Evolutionary conservation across 2,329 filamentous ascomycete genomes (phyloP), one percentile per base, ranked within the genome.

Genomic region (Talaromyces albobiverticillius): DNA sequence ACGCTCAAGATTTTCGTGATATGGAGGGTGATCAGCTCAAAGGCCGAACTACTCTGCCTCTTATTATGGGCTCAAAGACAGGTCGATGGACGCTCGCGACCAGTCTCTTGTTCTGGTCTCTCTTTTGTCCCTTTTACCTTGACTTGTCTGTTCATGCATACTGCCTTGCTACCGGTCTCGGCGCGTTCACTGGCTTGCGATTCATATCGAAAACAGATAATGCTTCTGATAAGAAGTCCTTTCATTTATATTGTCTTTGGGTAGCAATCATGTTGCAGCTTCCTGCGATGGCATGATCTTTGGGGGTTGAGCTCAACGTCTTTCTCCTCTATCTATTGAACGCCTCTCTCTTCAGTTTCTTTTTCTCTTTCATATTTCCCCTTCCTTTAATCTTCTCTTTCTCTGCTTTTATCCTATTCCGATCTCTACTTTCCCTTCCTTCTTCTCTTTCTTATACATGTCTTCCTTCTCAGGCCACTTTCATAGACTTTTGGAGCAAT

Each of bases 1-100:
- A 55, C n/a, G 53, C 53, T n/a, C 53, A 55, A 23, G 53, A 55
- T 34, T 55, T 55, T 4, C 53, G 53, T 31, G 53, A 55, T 11
- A 55, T 55, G 48, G 53, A 55, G 9, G 53, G 53, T 26, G 53
- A 55, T 26, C 32, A 23, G 18, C 48, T 51, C 34, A 55, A 55
- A 14, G 53, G 53, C 2, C 53, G 53, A 5, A 48, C 53, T 2
- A 55, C 53, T 1, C 7, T 55, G 14, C 53, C 53, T 14, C 47
- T 55, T 9, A 45, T 55, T 4, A 46, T 55, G 53, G 53, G 53
- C 31, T 38, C 53, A 20, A 42, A 36, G 22, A 51, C 47, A 22
- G 42, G 46, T 14, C 47, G 53, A 2, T 26, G 26, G 9, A 47
- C 53, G 2, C 22, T 55, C 6, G 53, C 32, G 3, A 18, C 29